A percentile compares a stretch with the other conserved stretches of the same genome.
These are phyloP conservation scores for Giardia duodenalis DNA, from an alignment of 208 protist species.

Conservation along the genomic window DNA sequence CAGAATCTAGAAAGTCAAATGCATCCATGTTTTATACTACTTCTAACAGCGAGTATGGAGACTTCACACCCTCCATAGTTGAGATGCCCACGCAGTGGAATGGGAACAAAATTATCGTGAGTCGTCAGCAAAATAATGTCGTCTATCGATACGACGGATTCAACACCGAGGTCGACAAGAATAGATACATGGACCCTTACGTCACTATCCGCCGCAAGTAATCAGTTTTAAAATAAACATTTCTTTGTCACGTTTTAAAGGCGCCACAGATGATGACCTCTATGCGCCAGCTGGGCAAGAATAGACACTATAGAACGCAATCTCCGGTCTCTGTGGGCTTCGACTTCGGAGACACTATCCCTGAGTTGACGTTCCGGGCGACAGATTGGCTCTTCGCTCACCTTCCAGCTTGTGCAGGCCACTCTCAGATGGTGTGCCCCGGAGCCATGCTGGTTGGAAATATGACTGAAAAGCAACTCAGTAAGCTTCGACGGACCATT, in stretches of 20 bases:
- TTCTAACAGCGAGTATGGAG: not conserved
- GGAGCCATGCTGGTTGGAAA: not conserved
- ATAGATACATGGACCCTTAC: not conserved
- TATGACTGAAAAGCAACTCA: not conserved
- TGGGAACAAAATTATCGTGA: not conserved
- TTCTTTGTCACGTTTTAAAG: not conserved
- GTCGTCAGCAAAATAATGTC: not conserved
- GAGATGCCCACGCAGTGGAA: not conserved
- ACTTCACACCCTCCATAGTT: not conserved
- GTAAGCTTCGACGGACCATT: not conserved
- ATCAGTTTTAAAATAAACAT: not conserved
- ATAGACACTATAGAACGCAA: too few species aligned
- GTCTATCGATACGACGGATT: not conserved
- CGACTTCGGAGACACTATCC: too few species aligned
- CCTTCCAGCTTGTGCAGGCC: not conserved
- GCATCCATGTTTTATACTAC: not conserved
- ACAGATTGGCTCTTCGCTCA: not conserved
- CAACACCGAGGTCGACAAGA: not conserved
- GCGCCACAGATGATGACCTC: not conserved
- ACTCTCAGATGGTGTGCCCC: not conserved
- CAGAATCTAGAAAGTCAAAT: not conserved
- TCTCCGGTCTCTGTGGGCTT: too few species aligned
- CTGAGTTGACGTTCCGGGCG: not conserved
- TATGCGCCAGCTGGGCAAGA: not conserved
- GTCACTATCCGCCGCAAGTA: not conserved